Base-by-base conservation (phyloP, 805 yeast species). In the Candida anglica region DNA sequence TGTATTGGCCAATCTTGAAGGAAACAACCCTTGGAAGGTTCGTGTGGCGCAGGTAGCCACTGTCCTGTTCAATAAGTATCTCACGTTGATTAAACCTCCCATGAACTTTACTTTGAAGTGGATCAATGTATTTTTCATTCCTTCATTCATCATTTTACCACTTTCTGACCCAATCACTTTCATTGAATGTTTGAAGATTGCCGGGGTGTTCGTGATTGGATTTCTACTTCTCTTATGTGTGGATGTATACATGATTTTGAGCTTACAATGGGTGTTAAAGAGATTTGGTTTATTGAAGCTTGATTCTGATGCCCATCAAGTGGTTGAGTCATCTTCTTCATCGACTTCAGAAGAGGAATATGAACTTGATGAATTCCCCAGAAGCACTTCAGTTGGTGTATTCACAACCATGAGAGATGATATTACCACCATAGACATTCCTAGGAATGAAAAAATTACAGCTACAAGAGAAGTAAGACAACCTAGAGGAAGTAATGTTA, bases 71-170 rank as follows among this genome's bases (percentile, higher is more conserved):
- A 52, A 54, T 11, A 42, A 52, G 31, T 66, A 66, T 35, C 46
- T 66, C 25, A 44, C 41, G 27, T 21, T 66, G 9, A 56, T 79
- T 31, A 77, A 79, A 31, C 72, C 81, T n/a, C 75, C 86, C 11
- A 73, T 74, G 60, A 81, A 82, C 40, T 81, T 82, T 52, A 66
- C 81, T 2, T 63, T 84, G 32, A 68, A 81, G 36, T 84, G 93
- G 91, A 85, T 85, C 58, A 82, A 81, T 51, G 71, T 81, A 5
- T 82, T 79, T 50, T 85, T 84, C 64, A 77, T 86, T 1, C 91
- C 93, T 1, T 79, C 88, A 0, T 84, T 85, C 49, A 75, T 84
- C 23, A 73, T 80, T 0, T 66, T 84, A 21, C 91, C 91, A 0
- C 64, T 83, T 34, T 73, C 86, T 9, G 71, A 73, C n/a, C 72